Evolutionary conservation across 768 basidiomycete genomes (phyloP).

Genomic region (Imleria badia): DNA sequence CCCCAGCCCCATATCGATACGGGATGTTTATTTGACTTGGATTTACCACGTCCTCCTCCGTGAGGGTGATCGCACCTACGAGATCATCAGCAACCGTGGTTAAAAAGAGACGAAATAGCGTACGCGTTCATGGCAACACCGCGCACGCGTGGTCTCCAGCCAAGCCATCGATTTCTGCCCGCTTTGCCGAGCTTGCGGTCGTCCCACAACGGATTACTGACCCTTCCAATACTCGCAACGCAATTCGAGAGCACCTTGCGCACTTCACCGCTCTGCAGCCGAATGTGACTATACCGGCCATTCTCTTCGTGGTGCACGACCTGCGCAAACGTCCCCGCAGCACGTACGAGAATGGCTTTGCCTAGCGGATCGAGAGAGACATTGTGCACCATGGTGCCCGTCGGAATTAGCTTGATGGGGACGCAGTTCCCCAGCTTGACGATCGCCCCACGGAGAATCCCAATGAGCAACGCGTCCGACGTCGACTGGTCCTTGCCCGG

Average conservation of each 20-base stretch:
- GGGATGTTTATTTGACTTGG: conserved; percentile 94
- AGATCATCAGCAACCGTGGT: background rate
- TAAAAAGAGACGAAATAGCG: conserved; percentile 24
- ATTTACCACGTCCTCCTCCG: conserved; percentile 97
- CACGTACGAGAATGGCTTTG: conserved; percentile 79
- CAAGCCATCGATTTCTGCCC: conserved; percentile 85
- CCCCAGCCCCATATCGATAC: conserved; percentile 92
- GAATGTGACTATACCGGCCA: conserved; percentile 76
- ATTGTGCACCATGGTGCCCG: conserved; percentile 88
- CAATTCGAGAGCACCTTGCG: conserved; percentile 80
- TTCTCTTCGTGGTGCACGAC: conserved; percentile 75
- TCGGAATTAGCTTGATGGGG: conserved; percentile 86
- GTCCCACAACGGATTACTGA: conserved; percentile 91
- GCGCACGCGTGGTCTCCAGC: conserved; percentile 79
- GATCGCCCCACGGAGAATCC: conserved; percentile 79
- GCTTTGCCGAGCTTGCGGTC: conserved; percentile 87
- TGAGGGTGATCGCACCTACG: conserved; percentile 86
- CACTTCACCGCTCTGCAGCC: conserved; percentile 90
- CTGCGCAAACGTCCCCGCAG: conserved; percentile 85
- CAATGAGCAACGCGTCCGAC: conserved; percentile 69
- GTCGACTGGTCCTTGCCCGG: conserved; percentile 35
- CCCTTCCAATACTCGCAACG: conserved; percentile 86
- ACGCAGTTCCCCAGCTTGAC: conserved; percentile 92
- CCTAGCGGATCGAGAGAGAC: conserved; percentile 76
- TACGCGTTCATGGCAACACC: conserved; percentile 98